Conservation (phyloP, 2,329 filamentous ascomycete species). For the Cylindrodendrum hubeiense region DNA sequence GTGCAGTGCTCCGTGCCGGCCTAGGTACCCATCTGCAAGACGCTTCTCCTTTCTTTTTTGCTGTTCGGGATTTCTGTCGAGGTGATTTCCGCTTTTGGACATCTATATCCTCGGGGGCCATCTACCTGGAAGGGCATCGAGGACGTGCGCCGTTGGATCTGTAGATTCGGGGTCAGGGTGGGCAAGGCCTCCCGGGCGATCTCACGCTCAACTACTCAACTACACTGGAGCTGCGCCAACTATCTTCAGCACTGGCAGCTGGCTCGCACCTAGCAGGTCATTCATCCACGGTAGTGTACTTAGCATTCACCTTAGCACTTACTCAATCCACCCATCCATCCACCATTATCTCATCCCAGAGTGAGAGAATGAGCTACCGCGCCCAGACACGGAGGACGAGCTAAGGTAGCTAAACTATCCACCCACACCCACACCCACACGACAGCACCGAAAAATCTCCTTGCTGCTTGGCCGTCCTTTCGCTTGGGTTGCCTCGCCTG, state of each 20-base stretch:
- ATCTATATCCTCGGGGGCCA: background rate
- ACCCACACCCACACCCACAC: conserved; percentile 11
- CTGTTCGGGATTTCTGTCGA: background rate
- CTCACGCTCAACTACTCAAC: conserved; percentile 3
- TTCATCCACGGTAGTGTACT: conserved; percentile 20
- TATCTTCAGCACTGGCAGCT: conserved; percentile 13
- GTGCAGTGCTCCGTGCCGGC: background rate
- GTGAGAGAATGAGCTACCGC: background rate
- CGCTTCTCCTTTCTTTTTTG: conserved; percentile 12
- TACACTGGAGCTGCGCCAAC: conserved; percentile 16
- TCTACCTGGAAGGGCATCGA: background rate
- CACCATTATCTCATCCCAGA: conserved; percentile 11
- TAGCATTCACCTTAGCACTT: conserved; percentile 18
- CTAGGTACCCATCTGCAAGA: background rate
- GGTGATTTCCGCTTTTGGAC: background rate
- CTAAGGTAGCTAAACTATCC: background rate
- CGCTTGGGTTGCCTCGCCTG: conserved; percentile 18
- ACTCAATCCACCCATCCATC: conserved; percentile 20
- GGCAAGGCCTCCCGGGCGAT: conserved; percentile 10
- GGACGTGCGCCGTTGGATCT: background rate
- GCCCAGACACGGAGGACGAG: background rate
- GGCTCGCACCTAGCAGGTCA: conserved; percentile 15
- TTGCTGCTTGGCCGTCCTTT: background rate
- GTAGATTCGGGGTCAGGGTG: conserved; percentile 3
- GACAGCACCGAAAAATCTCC: conserved; percentile 24